A percentile compares a stretch with the other conserved stretches of the same genome.
These are phyloP conservation scores for Phytophthora hybrid DNA, from an alignment of 352 stramenopile species.

Conservation along the genomic window DNA sequence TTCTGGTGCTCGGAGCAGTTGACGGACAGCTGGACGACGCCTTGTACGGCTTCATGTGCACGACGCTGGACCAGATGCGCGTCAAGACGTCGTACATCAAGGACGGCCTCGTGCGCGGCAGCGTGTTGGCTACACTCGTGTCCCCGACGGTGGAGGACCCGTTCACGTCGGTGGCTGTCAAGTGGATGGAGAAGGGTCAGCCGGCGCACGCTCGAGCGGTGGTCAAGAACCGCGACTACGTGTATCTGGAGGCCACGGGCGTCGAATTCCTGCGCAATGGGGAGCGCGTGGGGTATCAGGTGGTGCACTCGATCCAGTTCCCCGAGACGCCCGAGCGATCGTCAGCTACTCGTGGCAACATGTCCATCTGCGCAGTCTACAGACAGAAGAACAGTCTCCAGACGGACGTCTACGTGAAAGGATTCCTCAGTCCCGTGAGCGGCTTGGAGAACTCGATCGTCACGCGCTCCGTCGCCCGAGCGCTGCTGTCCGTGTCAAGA, in stretches of 20 bases:
- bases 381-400: conserved; percentile 42
- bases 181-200: conserved; percentile 56
- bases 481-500: conserved; percentile 39
- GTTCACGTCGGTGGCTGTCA: conserved; percentile 50
- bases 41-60: conserved; percentile 41
- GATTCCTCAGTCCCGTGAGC: conserved; percentile 37
- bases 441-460: conserved; percentile 52
- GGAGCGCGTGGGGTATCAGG: conserved; percentile 65
- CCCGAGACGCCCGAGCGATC: conserved; percentile 37
- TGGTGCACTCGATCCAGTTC: conserved; percentile 70
- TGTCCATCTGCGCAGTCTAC: conserved; percentile 49
- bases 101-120: conserved; percentile 42
- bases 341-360: conserved; percentile 36
- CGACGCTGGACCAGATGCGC: conserved; percentile 46
- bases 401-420: conserved; percentile 45
- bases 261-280: conserved; percentile 55
- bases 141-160: conserved; percentile 42
- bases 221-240: conserved; percentile 61
- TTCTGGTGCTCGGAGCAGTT: conserved; percentile 45
- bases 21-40: conserved; percentile 53
- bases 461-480: conserved; percentile 38
- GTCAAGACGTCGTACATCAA: conserved; percentile 56
- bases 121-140: conserved; percentile 49
- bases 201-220: conserved; percentile 41
- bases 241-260: conserved; percentile 59